Evolutionary conservation across 2,329 filamentous ascomycete species (phyloP).

Genomic region (Alternaria atra): DNA sequence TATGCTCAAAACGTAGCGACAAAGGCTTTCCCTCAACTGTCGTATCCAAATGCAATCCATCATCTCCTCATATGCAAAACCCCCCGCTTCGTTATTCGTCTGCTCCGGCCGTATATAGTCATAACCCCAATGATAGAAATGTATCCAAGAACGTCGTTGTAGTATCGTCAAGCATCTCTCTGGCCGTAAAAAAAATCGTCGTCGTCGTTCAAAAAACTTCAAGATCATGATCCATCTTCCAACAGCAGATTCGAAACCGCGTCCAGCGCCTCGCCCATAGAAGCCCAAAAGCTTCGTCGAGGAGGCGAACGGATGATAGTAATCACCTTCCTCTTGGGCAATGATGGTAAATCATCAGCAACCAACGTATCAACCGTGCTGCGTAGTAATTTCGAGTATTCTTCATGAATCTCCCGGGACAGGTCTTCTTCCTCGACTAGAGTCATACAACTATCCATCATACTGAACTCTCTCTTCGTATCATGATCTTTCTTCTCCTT

Average conservation of each 20-base stretch:
- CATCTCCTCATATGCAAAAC: background rate
- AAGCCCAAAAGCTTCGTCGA: slow-evolving; percentile 31
- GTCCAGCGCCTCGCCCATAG: slow-evolving; percentile 33
- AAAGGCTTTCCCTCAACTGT: background rate
- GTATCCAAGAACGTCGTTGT: background rate
- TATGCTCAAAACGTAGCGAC: background rate
- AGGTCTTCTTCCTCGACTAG: slow-evolving; percentile 8
- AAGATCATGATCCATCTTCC: slow-evolving; percentile 12
- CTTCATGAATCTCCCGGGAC: slow-evolving; percentile 6
- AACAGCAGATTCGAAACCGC: slow-evolving; percentile 21
- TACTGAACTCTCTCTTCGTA: slow-evolving; percentile 13
- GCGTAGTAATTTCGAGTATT: slow-evolving; percentile 8
- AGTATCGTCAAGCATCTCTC: too few relatives aligned
- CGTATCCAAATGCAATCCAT: background rate
- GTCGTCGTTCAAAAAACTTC: background rate
- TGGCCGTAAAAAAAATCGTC: background rate
- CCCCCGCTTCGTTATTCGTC: background rate
- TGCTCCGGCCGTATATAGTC: background rate
- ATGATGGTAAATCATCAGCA: background rate
- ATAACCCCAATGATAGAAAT: background rate
- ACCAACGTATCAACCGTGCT: slow-evolving; percentile 19
- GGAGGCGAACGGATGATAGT: slow-evolving; percentile 23
- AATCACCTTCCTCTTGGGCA: slow-evolving; percentile 9
- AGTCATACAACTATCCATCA: slow-evolving; percentile 25
- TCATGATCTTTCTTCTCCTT: background rate